Percentiles rank a stretch among this genome's conserved stretches.
These are phyloP conservation scores for Naegleria fowleri DNA, from an alignment of 208 protist genomes.

Conservation along the genomic window DNA sequence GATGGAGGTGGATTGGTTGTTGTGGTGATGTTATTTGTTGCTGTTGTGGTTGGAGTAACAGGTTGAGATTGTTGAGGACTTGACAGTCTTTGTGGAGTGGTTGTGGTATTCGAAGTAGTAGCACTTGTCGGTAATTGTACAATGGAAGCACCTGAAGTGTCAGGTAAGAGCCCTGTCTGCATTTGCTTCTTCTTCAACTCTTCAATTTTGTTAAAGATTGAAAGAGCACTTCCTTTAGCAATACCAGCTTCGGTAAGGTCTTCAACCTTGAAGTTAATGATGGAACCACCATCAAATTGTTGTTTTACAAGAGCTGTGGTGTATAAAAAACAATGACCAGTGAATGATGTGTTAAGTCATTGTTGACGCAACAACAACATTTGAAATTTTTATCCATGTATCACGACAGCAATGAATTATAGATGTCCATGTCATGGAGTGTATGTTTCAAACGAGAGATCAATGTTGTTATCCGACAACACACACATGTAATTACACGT, in stretches of 20 bases:
- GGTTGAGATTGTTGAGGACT: neutral
- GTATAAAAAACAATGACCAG: neutral
- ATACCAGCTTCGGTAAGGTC: neutral
- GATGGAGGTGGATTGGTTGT: neutral
- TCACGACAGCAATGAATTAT: too few species aligned
- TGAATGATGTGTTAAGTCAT: neutral
- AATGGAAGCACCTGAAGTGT: neutral
- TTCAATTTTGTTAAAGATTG: neutral
- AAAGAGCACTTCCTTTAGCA: neutral
- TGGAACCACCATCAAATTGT: neutral
- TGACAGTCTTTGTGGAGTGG: neutral
- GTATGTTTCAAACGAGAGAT: too few species aligned
- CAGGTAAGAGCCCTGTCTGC: neutral
- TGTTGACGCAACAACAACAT: too few species aligned
- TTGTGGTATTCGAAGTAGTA: neutral
- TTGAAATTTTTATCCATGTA: too few species aligned
- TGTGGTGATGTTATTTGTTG: neutral
- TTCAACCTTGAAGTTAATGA: neutral
- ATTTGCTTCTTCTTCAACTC: neutral
- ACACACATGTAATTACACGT: too few species aligned
- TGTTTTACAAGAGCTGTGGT: neutral
- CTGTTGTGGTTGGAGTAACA: neutral
- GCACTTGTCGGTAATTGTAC: neutral
- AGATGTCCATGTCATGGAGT: too few species aligned
- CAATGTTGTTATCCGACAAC: too few species aligned